phyloP scores from a whole-genome alignment of 345 rosid species.

The Conringia planisiliqua region DNA sequence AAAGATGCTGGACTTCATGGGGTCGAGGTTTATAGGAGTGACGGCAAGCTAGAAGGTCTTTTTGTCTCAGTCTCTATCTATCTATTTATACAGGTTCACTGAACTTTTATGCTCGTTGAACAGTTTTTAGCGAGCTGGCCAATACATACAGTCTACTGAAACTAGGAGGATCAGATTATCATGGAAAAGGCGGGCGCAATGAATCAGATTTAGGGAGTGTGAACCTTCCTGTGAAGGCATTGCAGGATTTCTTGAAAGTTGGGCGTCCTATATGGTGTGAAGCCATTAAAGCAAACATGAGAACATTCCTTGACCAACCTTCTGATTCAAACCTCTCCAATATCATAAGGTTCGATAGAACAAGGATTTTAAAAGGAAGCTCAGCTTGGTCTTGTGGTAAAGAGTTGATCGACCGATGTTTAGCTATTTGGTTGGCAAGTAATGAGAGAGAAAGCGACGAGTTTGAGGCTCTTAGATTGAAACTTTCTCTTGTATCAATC shows the following conservation, averaged over 20 bases:
- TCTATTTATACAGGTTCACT: background rate
- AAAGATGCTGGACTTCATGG: conserved; percentile 91
- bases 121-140: conserved; percentile 80
- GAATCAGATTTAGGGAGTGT: conserved; percentile 87
- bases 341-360: conserved; percentile 54
- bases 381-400: conserved; percentile 40
- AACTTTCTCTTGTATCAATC: conserved; percentile 45
- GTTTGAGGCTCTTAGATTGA: conserved; percentile 58
- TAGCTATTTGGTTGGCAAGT: conserved; percentile 59
- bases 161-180: conserved; percentile 96
- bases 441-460: conserved; percentile 58
- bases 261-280: conserved; percentile 85
- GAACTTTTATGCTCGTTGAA: background rate
- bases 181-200: conserved; percentile 74
- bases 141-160: conserved; percentile 72
- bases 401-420: conserved; percentile 59
- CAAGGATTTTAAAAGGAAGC: conserved; percentile 44
- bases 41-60: conserved; percentile 74
- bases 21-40: conserved; percentile 82
- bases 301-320: conserved; percentile 60
- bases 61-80: background rate
- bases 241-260: conserved; percentile 64
- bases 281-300: conserved; percentile 53
- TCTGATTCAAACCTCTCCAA: conserved; percentile 53
- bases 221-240: conserved; percentile 58